Percentiles rank a stretch among this genome's conserved stretches.
Conservation (phyloP, 768 basidiomycete genomes). For the Boletus bicolor region DNA sequence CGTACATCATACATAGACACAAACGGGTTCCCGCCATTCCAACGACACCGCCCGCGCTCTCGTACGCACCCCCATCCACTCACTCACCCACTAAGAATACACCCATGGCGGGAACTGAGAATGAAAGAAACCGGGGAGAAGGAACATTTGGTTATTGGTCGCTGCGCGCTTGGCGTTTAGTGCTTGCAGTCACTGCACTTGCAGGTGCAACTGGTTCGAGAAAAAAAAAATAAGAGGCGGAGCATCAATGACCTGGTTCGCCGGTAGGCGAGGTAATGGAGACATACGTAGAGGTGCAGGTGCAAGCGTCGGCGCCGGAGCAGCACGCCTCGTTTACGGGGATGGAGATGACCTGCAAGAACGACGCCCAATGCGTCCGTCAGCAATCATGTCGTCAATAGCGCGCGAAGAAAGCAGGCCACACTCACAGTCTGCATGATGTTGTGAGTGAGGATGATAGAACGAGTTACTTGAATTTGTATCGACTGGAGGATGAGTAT, state of each 20-base stretch:
- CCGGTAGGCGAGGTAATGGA: background rate
- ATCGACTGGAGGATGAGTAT: background rate
- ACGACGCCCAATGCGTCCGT: background rate
- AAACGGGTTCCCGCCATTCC: background rate
- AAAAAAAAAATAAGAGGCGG: too few relatives aligned
- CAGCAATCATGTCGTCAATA: background rate
- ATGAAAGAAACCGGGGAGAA: background rate
- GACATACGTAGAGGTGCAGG: slow-evolving; percentile 7
- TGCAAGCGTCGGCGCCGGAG: background rate
- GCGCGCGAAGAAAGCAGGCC: background rate
- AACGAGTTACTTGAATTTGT: background rate
- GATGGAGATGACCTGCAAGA: slow-evolving; percentile 5
- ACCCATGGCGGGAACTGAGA: background rate
- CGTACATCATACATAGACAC: background rate
- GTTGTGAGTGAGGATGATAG: background rate
- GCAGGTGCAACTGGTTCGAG: slow-evolving; percentile 8
- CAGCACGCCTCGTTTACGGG: slow-evolving; percentile 17
- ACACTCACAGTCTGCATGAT: slow-evolving; percentile 24
- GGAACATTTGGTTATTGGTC: background rate
- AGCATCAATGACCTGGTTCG: background rate
- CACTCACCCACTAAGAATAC: background rate
- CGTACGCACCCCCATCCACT: too few relatives aligned
- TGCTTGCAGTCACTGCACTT: slow-evolving; percentile 17
- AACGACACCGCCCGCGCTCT: background rate
- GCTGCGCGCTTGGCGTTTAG: background rate